phyloP scores from a whole-genome alignment of 2,329 filamentous ascomycete species.

The Colletotrichum sp. region DNA sequence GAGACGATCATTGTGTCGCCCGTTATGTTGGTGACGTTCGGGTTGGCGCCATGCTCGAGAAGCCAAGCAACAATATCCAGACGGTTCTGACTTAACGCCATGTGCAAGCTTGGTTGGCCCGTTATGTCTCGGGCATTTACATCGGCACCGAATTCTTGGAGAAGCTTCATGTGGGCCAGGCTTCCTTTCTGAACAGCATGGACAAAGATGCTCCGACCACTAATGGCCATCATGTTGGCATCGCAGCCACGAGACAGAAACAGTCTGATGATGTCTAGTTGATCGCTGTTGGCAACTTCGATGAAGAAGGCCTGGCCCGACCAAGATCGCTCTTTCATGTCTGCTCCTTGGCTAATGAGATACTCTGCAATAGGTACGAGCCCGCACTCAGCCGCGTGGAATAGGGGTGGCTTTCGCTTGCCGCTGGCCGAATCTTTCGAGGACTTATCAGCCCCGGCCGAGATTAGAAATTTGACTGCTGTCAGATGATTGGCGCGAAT shows the following conservation, averaged over 20 bases:
- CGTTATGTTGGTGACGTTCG: conserved; percentile 30
- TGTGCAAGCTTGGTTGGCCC: conserved; percentile 27
- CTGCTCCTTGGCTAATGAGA: conserved; percentile 21
- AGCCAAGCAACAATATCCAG: conserved; percentile 38
- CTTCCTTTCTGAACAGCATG: conserved; percentile 29
- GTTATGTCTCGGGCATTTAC: conserved; percentile 30
- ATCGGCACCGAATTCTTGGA: conserved; percentile 25
- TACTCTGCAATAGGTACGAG: conserved; percentile 12
- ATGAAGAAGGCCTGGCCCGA: conserved; percentile 16
- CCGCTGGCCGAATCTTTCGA: conserved; percentile 20
- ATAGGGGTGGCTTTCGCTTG: conserved; percentile 27
- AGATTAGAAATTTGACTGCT: conserved; percentile 36
- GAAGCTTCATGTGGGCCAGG: conserved; percentile 12
- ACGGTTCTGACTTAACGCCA: conserved; percentile 28
- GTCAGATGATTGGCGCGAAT: conserved; percentile 34
- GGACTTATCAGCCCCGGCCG: conserved; percentile 31
- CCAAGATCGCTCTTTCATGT: conserved; percentile 17
- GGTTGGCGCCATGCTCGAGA: conserved; percentile 37
- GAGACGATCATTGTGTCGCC: conserved; percentile 38
- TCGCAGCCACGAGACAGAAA: conserved; percentile 41
- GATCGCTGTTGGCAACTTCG: conserved; percentile 15
- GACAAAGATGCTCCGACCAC: conserved; percentile 33
- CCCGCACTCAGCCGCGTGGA: conserved; percentile 24
- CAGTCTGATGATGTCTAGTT: conserved; percentile 21
- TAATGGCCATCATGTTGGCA: conserved; percentile 30